Base-by-base conservation (phyloP, 2,329 filamentous ascomycete genomes). In the Aspergillus tubingensis region DNA sequence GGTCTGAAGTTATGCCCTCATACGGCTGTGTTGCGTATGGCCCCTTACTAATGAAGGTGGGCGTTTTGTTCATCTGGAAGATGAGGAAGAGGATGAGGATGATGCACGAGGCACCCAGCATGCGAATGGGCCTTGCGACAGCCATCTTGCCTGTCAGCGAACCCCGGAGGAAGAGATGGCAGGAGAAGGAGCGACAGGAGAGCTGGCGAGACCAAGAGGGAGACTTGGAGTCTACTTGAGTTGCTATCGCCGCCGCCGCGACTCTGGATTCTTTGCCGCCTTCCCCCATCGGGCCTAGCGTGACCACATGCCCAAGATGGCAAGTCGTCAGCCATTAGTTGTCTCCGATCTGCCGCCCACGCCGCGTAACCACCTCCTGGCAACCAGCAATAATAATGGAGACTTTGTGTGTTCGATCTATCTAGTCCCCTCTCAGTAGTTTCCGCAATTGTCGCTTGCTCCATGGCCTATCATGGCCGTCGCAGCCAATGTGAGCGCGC, bases 91-190 rank as follows among this genome's bases (percentile, higher is more conserved):
- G 82, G 81, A 91, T 90, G 66, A 96, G 80, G 62, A 90, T 76
- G 69, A 91, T 80, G 65, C 89, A 91, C 63, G 86, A 82, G 66
- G 90, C 83, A 67, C 86, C 89, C 73, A 96, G 82, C 72, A 90
- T 86, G 79, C 93, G 88, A 74, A 96, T 89, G 60, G 92, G 91
- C 81, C 89, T 88, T 73, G 92, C 91, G 74, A 96, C 83, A 71
- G 90, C 91, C 92, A 96, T 96, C 60, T 64, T 73, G 69, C 63
- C 68, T 63, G 66, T 62, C 60, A 64, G 60, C 53, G 19, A 55
- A 32, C 8, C 38, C 39, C 53, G 19, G 59, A 67, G 64, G 68
- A 64, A 65, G 62, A 67, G 62, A 51, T 38, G 21, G 51, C 62
- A 43, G 60, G 53, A 64, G 62, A 58, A 48, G 49, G 58, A 47